phyloP scores from a whole-genome alignment of 2,329 filamentous ascomycete species.

The Nigrospora osmanthi region DNA sequence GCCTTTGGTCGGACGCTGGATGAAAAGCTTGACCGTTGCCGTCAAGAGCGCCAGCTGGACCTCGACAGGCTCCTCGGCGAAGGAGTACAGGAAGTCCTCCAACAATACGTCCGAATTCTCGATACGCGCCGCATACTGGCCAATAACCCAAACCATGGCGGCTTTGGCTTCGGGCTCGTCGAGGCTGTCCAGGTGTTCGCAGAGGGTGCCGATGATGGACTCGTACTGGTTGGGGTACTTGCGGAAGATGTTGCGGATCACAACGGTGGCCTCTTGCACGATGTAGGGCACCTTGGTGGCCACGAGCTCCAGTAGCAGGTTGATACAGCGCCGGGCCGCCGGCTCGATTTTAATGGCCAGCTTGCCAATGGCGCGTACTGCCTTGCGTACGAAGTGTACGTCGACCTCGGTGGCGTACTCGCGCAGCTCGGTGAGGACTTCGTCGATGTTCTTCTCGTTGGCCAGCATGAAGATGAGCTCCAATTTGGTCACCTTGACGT shows the following conservation, averaged over 20 bases:
- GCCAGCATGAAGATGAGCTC: constrained; percentile 99
- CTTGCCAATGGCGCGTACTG: constrained; percentile 94
- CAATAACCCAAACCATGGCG: constrained; percentile 99
- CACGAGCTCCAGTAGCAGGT: constrained; percentile 84
- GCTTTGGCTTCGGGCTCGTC: constrained; percentile 98
- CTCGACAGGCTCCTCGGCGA: constrained; percentile 89
- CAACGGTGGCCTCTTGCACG: constrained; percentile 96
- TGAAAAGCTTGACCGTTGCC: constrained; percentile 95
- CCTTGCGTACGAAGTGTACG: constrained; percentile 96
- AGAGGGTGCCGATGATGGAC: constrained; percentile 90
- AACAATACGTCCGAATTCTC: constrained; percentile 92
- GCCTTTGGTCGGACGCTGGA: constrained; percentile 90
- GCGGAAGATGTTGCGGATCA: constrained; percentile 97
- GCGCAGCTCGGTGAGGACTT: constrained; percentile 86
- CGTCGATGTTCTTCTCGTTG: constrained; percentile 88
- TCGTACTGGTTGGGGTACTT: constrained; percentile 99
- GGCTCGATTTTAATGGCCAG: constrained; percentile 98
- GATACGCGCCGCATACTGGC: constrained; percentile 93
- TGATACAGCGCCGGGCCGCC: constrained; percentile 84
- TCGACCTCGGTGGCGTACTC: constrained; percentile 99
- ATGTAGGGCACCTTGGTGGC: constrained; percentile 99
- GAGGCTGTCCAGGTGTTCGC: constrained; percentile 90
- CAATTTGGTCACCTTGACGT: constrained; percentile 97
- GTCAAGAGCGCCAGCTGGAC: constrained; percentile 92
- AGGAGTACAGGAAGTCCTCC: constrained; percentile 91